These are phyloP conservation scores for Durio zibethinus DNA, from an alignment of 345 rosid species.

Conservation along the genomic window DNA sequence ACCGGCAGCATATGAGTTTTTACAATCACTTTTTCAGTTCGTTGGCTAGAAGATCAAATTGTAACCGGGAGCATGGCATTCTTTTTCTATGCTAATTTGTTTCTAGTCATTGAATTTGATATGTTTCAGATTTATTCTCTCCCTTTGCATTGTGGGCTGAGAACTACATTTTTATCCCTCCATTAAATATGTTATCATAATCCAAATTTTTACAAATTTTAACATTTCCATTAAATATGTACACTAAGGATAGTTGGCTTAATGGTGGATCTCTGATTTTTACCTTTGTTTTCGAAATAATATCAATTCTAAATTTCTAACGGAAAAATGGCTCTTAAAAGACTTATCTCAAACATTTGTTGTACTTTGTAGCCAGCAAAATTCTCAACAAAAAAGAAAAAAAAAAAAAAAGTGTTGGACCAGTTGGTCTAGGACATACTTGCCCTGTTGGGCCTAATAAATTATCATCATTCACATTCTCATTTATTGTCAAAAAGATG, in stretches of 20 bases:
- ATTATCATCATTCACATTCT: background rate
- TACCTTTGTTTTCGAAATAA: too few relatives aligned
- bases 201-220: background rate
- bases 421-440: too few relatives aligned
- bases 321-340: too few relatives aligned
- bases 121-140: background rate
- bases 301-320: too few relatives aligned
- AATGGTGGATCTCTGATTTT: too few relatives aligned
- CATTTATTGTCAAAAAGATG: too few relatives aligned
- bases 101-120: background rate
- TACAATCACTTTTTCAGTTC: background rate
- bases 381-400: too few relatives aligned
- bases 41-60: background rate
- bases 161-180: background rate
- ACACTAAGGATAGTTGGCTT: too few relatives aligned
- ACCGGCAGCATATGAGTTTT: slow-evolving; percentile 29
- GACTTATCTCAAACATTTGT: too few relatives aligned
- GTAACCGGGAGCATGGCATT: background rate
- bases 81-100: background rate
- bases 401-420: too few relatives aligned
- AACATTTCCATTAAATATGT: too few relatives aligned
- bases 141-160: slow-evolving; percentile 19
- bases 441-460: background rate
- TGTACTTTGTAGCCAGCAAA: too few relatives aligned
- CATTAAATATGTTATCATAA: background rate